phyloP scores from a whole-genome alignment of 108 stramenopile species.

The Cyclostephanos invisitatus region DNA sequence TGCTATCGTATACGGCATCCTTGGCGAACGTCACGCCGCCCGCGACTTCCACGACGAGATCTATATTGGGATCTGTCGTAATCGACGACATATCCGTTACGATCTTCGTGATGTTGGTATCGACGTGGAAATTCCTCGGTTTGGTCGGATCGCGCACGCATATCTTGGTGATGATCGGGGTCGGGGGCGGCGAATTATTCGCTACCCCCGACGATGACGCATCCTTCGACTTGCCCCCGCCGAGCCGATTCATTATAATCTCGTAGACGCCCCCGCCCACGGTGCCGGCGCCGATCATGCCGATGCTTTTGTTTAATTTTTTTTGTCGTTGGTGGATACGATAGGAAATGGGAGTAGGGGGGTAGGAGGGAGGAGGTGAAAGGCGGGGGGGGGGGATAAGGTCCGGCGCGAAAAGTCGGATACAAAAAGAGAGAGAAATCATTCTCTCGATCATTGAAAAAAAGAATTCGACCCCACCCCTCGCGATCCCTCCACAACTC shows the following conservation, averaged over 20 bases:
- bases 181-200: neutral
- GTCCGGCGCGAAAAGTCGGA: no score
- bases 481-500: no score
- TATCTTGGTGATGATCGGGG: constrained; percentile 75
- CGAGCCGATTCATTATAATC: constrained; percentile 65
- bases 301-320: constrained; percentile 46
- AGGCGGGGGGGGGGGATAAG: no score
- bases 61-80: constrained; percentile 63
- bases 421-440: no score
- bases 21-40: constrained; percentile 69
- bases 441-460: no score
- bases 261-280: constrained; percentile 84
- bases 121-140: constrained; percentile 73
- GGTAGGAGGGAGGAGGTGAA: no score
- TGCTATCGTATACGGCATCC: constrained; percentile 56
- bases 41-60: constrained; percentile 78
- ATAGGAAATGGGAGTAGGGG: constrained; percentile 4
- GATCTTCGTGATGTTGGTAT: constrained; percentile 46
- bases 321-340: no score
- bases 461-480: no score
- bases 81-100: constrained; percentile 69
- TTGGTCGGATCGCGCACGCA: constrained; percentile 82
- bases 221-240: constrained; percentile 4
- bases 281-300: constrained; percentile 68
- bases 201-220: neutral